A percentile compares a stretch with the other conserved stretches of the same genome.
phyloP scores from a whole-genome alignment of 192 early-diverging fungal genomes.

The Radiomyces spectabilis region DNA sequence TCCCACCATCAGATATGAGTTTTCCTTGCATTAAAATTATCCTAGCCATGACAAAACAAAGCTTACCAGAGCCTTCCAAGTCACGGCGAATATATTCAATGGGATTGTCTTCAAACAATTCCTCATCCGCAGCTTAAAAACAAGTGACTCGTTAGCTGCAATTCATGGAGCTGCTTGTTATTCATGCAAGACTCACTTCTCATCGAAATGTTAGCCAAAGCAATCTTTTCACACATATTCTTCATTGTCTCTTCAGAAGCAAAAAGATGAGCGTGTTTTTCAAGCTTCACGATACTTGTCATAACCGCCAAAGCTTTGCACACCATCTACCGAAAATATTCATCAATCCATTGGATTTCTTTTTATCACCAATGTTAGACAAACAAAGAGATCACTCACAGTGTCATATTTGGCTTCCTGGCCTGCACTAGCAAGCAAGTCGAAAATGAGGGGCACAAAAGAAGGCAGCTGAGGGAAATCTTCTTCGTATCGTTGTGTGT shows the following conservation, averaged over 20 bases:
- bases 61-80: conserved; percentile 78
- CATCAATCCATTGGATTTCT: neutral
- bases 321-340: conserved; percentile 52
- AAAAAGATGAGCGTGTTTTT: conserved; percentile 69
- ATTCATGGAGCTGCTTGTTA: too few relatives aligned
- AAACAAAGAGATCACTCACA: conserved; percentile 34
- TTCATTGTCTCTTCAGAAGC: conserved; percentile 58
- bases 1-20: neutral
- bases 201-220: conserved; percentile 87
- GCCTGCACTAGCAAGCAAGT: conserved; percentile 70
- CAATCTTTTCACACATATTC: conserved; percentile 84
- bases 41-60: too few relatives aligned
- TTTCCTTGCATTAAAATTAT: neutral
- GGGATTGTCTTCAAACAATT: conserved; percentile 95
- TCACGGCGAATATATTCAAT: conserved; percentile 92
- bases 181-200: conserved; percentile 60
- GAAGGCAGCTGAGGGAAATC: conserved; percentile 71
- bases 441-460: conserved; percentile 88
- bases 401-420: conserved; percentile 71
- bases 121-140: conserved; percentile 68
- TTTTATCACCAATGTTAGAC: neutral
- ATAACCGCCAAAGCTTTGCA: conserved; percentile 87
- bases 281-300: conserved; percentile 76
- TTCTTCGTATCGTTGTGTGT: conserved; percentile 86
- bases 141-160: neutral